Percentiles rank a stretch among this genome's conserved stretches.
Conservation (phyloP, 2,329 filamentous ascomycete species). For the Coniochaeta sp. region DNA sequence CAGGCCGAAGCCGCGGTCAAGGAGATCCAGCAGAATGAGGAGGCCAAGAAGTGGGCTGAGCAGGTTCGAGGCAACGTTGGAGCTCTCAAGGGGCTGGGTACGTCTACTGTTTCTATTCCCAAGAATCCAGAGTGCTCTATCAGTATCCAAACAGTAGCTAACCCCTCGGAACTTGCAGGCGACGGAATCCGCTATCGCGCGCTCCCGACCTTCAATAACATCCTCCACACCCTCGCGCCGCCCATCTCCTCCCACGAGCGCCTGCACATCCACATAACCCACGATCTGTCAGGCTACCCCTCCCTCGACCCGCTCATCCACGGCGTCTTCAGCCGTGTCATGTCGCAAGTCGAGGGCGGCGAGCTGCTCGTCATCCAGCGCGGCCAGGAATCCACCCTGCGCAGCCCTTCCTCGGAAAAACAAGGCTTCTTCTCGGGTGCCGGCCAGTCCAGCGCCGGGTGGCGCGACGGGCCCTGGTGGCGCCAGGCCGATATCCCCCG, state of each 20-base stretch:
- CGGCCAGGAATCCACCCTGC: slow-evolving; percentile 73
- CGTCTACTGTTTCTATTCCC: too few relatives aligned
- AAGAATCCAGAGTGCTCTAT: too few relatives aligned
- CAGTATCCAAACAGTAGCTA: slow-evolving; percentile 5
- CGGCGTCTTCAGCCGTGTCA: slow-evolving; percentile 85
- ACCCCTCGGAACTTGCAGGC: slow-evolving; percentile 43
- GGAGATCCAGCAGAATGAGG: slow-evolving; percentile 92
- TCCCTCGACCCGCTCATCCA: slow-evolving; percentile 91
- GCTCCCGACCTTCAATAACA: slow-evolving; percentile 87
- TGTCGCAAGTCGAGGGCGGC: slow-evolving; percentile 98
- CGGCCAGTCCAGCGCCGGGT: slow-evolving; percentile 53
- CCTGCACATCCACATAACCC: slow-evolving; percentile 93
- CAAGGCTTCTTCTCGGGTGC: slow-evolving; percentile 32
- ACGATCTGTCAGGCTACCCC: slow-evolving; percentile 91
- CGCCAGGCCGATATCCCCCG: slow-evolving; percentile 62
- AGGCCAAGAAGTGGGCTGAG: slow-evolving; percentile 92
- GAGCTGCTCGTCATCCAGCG: slow-evolving; percentile 92
- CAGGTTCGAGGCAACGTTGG: slow-evolving; percentile 69
- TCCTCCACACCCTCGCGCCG: slow-evolving; percentile 90
- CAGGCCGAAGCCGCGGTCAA: slow-evolving; percentile 89
- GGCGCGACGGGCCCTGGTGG: slow-evolving; percentile 98
- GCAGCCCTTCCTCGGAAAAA: slow-evolving; percentile 32
- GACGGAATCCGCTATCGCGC: slow-evolving; percentile 82
- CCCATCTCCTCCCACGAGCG: slow-evolving; percentile 96
- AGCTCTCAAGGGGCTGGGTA: slow-evolving; percentile 69